Conservation (phyloP, 225 moss, liverwort and hornwort species). For the Neckera pumila region DNA sequence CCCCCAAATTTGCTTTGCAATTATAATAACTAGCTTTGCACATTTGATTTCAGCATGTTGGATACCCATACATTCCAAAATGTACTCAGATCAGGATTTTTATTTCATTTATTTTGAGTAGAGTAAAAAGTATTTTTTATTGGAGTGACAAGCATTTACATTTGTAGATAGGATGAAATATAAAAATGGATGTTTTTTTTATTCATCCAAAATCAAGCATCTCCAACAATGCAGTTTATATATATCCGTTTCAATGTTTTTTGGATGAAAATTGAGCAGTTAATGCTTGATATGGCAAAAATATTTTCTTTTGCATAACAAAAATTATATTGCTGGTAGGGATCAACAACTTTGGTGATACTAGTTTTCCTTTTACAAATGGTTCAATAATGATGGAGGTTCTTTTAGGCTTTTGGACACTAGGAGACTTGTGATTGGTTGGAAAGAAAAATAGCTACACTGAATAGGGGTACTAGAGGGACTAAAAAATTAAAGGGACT, state of each 20-base stretch:
- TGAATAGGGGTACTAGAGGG: too few relatives aligned
- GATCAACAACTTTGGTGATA: accelerated
- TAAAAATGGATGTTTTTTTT: background rate
- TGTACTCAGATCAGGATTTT: accelerated
- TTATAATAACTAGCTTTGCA: accelerated
- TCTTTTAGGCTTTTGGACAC: background rate
- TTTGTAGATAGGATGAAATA: accelerated
- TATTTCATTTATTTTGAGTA: background rate
- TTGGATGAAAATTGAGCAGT: background rate
- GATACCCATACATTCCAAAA: background rate
- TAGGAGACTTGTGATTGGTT: too few relatives aligned
- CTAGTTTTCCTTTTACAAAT: background rate
- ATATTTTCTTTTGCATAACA: background rate
- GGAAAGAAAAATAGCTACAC: too few relatives aligned
- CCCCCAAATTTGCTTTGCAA: accelerated
- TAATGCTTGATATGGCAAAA: background rate
- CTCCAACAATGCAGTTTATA: accelerated
- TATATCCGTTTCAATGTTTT: accelerated
- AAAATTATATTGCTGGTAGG: background rate
- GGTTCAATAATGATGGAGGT: too few relatives aligned
- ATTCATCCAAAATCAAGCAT: background rate
- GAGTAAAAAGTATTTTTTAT: accelerated
- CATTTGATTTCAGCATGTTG: background rate
- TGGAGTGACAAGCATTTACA: background rate
- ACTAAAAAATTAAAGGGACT: too few relatives aligned